Evolutionary conservation across 2,329 filamentous ascomycete species (phyloP).

Genomic region (Aaosphaeria pasadenensis): DNA sequence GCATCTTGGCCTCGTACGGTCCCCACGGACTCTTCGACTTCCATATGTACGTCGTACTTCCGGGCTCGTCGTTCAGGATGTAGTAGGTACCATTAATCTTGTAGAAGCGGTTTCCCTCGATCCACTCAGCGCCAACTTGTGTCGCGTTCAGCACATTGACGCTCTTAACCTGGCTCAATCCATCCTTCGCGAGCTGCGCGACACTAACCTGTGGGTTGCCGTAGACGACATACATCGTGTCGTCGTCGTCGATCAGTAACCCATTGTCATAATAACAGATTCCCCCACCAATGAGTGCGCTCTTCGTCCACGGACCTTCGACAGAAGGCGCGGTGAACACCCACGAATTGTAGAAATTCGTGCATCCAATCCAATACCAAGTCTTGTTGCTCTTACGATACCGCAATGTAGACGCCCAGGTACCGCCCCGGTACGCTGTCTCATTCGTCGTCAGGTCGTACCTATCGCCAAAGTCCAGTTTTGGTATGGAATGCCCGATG

Average conservation of each 20-base stretch:
- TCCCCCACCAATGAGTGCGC: constrained; percentile 16
- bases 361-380: constrained; percentile 57
- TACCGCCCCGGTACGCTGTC: constrained; percentile 49
- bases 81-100: constrained; percentile 54
- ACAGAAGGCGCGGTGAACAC: constrained; percentile 46
- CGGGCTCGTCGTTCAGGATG: constrained; percentile 47
- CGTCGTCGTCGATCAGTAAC: constrained; percentile 54
- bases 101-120: constrained; percentile 55
- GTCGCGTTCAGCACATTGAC: constrained; percentile 37
- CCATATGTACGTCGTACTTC: constrained; percentile 43
- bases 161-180: constrained; percentile 40
- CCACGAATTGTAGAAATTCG: neutral
- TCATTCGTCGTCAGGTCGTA: constrained; percentile 44
- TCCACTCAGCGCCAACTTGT: constrained; percentile 15
- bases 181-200: constrained; percentile 48
- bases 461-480: constrained; percentile 18
- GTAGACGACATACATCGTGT: constrained; percentile 55
- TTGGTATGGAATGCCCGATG: constrained; percentile 25
- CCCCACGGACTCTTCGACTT: constrained; percentile 49
- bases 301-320: constrained; percentile 33
- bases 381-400: constrained; percentile 45
- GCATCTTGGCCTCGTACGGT: constrained; percentile 46
- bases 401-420: constrained; percentile 51
- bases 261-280: constrained; percentile 56
- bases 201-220: constrained; percentile 46